These are phyloP conservation scores for Strigomonas culicis DNA, from an alignment of 208 protist species.

Conservation along the genomic window DNA sequence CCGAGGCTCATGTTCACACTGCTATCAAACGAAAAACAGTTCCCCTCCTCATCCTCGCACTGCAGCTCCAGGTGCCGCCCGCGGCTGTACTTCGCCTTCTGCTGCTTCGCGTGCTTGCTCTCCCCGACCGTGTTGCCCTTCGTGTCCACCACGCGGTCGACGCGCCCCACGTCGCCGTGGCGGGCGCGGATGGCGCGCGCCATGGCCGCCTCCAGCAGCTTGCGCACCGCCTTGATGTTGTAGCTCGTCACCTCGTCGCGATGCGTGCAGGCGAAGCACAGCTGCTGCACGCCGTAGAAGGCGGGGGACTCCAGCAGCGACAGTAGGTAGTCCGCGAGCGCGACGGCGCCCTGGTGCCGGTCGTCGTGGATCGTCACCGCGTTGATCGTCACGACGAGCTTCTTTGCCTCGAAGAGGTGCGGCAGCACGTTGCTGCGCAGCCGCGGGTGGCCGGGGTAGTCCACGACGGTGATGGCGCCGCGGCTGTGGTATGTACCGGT, in stretches of 20 bases:
- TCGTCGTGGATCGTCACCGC: conserved; percentile 73
- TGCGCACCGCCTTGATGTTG: conserved; percentile 60
- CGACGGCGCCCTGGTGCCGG: conserved; percentile 55
- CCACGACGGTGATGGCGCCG: conserved; percentile 31
- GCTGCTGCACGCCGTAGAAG: conserved; percentile 56
- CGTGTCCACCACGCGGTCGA: conserved; percentile 62
- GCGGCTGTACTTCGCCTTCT: conserved; percentile 1
- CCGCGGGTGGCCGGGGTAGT: conserved; percentile 79
- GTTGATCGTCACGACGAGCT: conserved; percentile 74
- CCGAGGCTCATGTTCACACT: conserved; percentile 15
- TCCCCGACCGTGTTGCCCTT: conserved; percentile 30
- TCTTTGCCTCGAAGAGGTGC: conserved; percentile 40
- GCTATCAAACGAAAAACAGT: conserved; percentile 54
- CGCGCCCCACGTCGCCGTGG: conserved; percentile 39
- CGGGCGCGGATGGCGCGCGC: conserved; percentile 1
- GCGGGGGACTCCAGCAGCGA: conserved; percentile 53
- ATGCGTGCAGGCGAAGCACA: conserved; percentile 79
- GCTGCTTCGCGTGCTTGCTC: conserved; percentile 7
- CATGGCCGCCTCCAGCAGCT: conserved; percentile 33
- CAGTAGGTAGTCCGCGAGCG: conserved; percentile 69
- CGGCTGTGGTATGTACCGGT: conserved; percentile 13
- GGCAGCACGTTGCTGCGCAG: conserved; percentile 44
- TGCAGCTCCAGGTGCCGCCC: conserved; percentile 33
- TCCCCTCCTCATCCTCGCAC: conserved; percentile 29
- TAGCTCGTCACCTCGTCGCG: conserved; percentile 85